These are phyloP conservation scores for Pichia thaimueangensis DNA, from an alignment of 805 yeast species.

Conservation along the genomic window DNA sequence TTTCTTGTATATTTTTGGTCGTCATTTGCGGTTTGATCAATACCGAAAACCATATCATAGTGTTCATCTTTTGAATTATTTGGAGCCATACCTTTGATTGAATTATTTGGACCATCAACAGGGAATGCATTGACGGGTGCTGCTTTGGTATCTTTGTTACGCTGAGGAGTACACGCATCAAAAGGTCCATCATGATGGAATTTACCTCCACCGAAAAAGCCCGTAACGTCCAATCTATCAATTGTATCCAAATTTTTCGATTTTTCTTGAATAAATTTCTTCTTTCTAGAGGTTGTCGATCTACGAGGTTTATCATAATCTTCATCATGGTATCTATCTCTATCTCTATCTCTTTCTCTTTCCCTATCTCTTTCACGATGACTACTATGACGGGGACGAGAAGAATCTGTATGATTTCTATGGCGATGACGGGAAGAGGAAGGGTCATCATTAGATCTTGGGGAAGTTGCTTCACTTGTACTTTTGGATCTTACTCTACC, in stretches of 20 bases:
- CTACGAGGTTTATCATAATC: slow-evolving; percentile 17
- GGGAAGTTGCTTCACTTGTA: slow-evolving; percentile 22
- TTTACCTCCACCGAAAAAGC: slow-evolving; percentile 83
- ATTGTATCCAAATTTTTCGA: slow-evolving; percentile 85
- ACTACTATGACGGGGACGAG: slow-evolving; percentile 10
- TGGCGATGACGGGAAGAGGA: neutral
- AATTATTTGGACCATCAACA: slow-evolving; percentile 86
- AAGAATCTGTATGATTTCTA: neutral
- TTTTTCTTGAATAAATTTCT: slow-evolving; percentile 40
- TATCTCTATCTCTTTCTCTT: slow-evolving; percentile 8
- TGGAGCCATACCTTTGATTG: slow-evolving; percentile 65
- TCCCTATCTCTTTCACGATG: slow-evolving; percentile 17
- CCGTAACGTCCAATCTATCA: slow-evolving; percentile 93
- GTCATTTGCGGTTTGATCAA: slow-evolving; percentile 40
- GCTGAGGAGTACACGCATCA: slow-evolving; percentile 96
- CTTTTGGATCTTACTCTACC: slow-evolving; percentile 29
- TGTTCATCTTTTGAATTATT: slow-evolving; percentile 51
- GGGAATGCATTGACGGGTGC: slow-evolving; percentile 97
- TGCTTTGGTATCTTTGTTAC: slow-evolving; percentile 65
- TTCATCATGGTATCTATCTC: slow-evolving; percentile 13
- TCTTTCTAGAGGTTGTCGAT: slow-evolving; percentile 26
- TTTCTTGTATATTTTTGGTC: slow-evolving; percentile 31
- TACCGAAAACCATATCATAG: slow-evolving; percentile 74
- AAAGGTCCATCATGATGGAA: slow-evolving; percentile 99
- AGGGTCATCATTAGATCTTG: slow-evolving; percentile 5